Evolutionary conservation across 805 yeast species (phyloP), one percentile per base, ranked within the genome.

Genomic region (Starmerella stigmatis): DNA sequence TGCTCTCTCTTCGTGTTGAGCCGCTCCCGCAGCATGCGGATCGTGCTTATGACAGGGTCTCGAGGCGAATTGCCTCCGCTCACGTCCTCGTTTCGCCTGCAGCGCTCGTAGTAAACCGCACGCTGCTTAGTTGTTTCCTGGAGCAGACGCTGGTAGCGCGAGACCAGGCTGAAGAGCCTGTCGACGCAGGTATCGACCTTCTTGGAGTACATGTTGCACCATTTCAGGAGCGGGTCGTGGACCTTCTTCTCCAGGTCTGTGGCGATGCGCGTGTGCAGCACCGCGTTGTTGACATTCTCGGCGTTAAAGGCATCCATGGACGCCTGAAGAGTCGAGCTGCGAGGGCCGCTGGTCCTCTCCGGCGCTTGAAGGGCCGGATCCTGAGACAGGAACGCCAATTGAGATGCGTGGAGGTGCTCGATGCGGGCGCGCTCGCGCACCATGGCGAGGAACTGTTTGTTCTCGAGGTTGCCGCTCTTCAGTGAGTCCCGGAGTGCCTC

Each of bases 201-300:
- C 48, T 71, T 72, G 46, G 71, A 72, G 62, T 85, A 94, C 41
- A 78, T 83, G 19, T 64, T 63, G 43, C 82, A 70, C 89, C 92
- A 85, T 53, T 70, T 70, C 9, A 73, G 60, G 52, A 85, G 81
- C 0, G 94, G 94, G 9, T 69, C 70, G 43, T 80, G 63, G 0
- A 84, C 84, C 47, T 71, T 60, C 3, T 62, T 52, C 47, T 73
- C 73, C 42, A 84, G 75, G 45, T 72, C 74, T 2, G 70, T 62
- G 2, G 88, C 83, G 17, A 81, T 71, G 30, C 69, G 67, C 37
- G 74, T 53, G 57, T 79, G 86, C 15, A 66, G 62, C 29, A 63
- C 61, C 3, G 83, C 84, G 60, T 79, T 79, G 26, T 60, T 63
- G 6, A 62, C 60, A 61, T 78, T 73, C 50, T 75, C 75, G 19